Evolutionary conservation across 768 basidiomycete species (phyloP).

Genomic region (Agaricus blazei): DNA sequence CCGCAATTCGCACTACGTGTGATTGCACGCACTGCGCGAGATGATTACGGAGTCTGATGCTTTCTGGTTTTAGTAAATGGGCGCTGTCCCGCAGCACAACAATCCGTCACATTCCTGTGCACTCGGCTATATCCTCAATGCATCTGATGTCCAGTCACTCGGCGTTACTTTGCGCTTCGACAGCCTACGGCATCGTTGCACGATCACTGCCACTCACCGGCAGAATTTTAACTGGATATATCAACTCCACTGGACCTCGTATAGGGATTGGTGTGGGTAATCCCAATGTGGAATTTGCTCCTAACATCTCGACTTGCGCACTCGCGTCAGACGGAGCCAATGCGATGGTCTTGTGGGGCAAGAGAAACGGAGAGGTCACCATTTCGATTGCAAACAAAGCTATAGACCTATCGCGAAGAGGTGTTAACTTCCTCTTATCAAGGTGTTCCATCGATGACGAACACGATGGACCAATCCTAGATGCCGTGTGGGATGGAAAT

Average conservation of each 20-base stretch:
- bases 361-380: constrained; percentile 60
- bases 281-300: constrained; percentile 70
- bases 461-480: constrained; percentile 56
- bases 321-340: constrained; percentile 60
- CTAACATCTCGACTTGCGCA: constrained; percentile 55
- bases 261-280: constrained; percentile 63
- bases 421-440: constrained; percentile 38
- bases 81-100: constrained; percentile 54
- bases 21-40: neutral
- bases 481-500: constrained; percentile 46
- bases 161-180: constrained; percentile 56
- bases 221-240: constrained; percentile 62
- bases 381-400: constrained; percentile 52
- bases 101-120: constrained; percentile 59
- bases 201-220: constrained; percentile 70
- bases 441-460: constrained; percentile 51
- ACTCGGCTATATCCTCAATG: constrained; percentile 50
- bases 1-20: neutral
- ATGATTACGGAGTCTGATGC: neutral
- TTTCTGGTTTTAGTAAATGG: constrained; percentile 57
- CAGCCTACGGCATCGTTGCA: constrained; percentile 65
- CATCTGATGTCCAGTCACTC: constrained; percentile 56
- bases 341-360: constrained; percentile 72
- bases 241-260: constrained; percentile 58
- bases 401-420: constrained; percentile 47